Evolutionary conservation across 352 stramenopile species (phyloP), one percentile per base, ranked within the genome.

Genomic region (Pythium folliculosum): DNA sequence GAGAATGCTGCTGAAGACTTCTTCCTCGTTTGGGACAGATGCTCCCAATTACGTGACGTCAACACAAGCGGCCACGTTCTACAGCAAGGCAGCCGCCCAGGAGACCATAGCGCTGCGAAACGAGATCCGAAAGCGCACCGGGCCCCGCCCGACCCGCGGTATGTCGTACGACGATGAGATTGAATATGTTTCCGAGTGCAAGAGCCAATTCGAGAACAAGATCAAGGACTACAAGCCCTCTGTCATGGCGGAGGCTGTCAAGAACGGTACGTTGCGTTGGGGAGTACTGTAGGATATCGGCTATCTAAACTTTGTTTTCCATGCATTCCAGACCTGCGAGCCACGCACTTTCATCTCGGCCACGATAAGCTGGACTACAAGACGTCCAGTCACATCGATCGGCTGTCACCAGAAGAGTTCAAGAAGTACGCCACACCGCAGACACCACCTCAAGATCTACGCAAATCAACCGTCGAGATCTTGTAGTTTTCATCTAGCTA

Each of bases 91-190:
- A 7, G 76, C 76, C 5, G 81, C 86, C 32, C 63, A 72, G 4
- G 78, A 91, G 67, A 85, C 72, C 9, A 86, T 92, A 14, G 69
- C 72, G 1, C 66, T 91, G 44, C 76, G 84, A 30, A 83, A 93
- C 49, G 81, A 93, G 56, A 82, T 89, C 67, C 79, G 82, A 50
- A 81, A 82, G 68, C 77, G 72, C 66, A 91, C 84, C 16, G 81
- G 81, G 13, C 77, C 80, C 14, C 72, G 74, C 12, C 74, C 76
- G 25, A 87, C 81, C 23, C 71, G 77, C 54, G 80, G 81, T 21
- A 88, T 91, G 69, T 89, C 84, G 17, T 91, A 88, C 52, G 82
- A 95, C 48, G 85, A 94, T 32, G 77, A 91, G 37, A 75, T 93
- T 16, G 79, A 90, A 60, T 95, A 95, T 65, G 52, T 92, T 9